phyloP scores from a whole-genome alignment of 2,329 filamentous ascomycete species.

The Cladosporium sp. region DNA sequence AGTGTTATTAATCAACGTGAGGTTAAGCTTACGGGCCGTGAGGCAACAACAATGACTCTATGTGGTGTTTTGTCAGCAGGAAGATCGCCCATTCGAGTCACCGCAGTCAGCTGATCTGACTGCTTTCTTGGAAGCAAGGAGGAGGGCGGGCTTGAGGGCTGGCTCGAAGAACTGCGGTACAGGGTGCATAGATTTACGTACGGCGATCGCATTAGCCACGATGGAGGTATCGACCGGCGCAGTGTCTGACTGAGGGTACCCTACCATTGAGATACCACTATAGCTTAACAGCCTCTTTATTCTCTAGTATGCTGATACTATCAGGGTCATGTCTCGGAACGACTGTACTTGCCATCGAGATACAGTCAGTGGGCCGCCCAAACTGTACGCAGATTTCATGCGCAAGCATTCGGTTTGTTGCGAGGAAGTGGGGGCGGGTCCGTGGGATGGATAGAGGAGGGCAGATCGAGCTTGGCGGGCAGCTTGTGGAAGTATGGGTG shows the following conservation, averaged over 20 bases:
- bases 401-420: not conserved
- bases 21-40: conserved; percentile 18
- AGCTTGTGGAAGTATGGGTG: not conserved
- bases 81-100: conserved; percentile 10
- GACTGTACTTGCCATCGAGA: not conserved
- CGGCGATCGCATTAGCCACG: not conserved
- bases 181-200: not conserved
- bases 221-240: not conserved
- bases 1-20: conserved; percentile 18
- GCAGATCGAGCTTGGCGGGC: conserved; percentile 5
- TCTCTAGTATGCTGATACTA: not conserved
- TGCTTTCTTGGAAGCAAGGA: conserved; percentile 8
- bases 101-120: conserved; percentile 13
- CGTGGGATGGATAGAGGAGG: not conserved
- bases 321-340: not conserved
- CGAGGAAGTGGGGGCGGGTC: not conserved
- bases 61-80: conserved; percentile 14
- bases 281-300: not conserved
- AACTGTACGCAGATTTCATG: not conserved
- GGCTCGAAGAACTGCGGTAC: not conserved
- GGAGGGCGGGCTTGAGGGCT: not conserved
- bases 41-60: conserved; percentile 15
- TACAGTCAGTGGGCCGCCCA: not conserved
- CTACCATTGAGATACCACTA: not conserved
- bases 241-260: not conserved